These are phyloP conservation scores for Verticillium zaregamsianum DNA, from an alignment of 2,329 filamentous ascomycete genomes.

Conservation along the genomic window DNA sequence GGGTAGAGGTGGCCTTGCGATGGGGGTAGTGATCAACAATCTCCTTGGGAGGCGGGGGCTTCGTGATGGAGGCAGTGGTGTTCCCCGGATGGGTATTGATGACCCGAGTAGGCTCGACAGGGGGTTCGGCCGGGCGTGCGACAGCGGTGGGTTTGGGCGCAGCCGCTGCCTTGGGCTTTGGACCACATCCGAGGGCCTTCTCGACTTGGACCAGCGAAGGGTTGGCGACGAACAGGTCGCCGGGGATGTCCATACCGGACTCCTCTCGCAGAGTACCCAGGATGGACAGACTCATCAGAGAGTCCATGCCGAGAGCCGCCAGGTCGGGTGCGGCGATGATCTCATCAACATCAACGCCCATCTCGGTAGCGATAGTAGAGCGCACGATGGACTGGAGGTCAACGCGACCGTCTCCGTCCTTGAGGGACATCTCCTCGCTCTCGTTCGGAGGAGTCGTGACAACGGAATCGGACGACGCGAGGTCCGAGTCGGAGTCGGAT, in stretches of 20 bases:
- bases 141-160: neutral
- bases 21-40: constrained; percentile 41
- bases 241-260: constrained; percentile 49
- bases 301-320: constrained; percentile 56
- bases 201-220: constrained; percentile 63
- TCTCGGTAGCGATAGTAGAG: constrained; percentile 65
- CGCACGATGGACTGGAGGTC: constrained; percentile 52
- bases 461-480: constrained; percentile 40
- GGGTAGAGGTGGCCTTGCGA: constrained; percentile 43
- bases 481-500: constrained; percentile 39
- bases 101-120: constrained; percentile 17
- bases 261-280: constrained; percentile 51
- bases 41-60: constrained; percentile 31
- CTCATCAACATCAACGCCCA: constrained; percentile 66
- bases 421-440: constrained; percentile 44
- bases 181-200: constrained; percentile 53
- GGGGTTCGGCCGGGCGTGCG: constrained; percentile 1
- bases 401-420: constrained; percentile 34
- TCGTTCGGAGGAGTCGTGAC: constrained; percentile 48
- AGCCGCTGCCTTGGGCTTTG: constrained; percentile 30
- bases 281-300: constrained; percentile 53
- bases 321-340: constrained; percentile 49
- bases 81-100: constrained; percentile 23
- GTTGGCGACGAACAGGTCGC: constrained; percentile 58
- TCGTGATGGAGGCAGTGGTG: constrained; percentile 45